A percentile compares a stretch with the other conserved stretches of the same genome.
Evolutionary conservation across 495 filamentous ascomycete species (phyloP).

Genomic region (Aspergillus heteromorphus): DNA sequence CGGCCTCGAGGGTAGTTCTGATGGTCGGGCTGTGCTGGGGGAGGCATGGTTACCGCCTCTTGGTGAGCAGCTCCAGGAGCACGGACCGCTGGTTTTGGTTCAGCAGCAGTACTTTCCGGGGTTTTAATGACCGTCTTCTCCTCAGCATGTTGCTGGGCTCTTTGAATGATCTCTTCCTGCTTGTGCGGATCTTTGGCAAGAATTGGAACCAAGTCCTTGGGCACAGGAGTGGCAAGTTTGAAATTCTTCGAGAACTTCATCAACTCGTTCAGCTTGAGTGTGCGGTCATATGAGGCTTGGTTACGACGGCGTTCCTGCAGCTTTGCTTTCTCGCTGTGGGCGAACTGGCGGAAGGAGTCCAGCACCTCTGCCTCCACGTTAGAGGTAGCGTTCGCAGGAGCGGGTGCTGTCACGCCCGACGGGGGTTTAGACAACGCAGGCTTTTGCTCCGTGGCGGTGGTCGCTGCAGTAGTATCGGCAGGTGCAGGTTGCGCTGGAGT

Average conservation of each 20-base stretch:
- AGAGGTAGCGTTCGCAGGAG: constrained; percentile 57
- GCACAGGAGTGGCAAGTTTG: constrained; percentile 87
- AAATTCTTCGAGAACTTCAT: constrained; percentile 93
- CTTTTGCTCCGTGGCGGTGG: constrained; percentile 32
- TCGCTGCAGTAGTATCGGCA: constrained; percentile 10
- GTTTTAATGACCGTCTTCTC: constrained; percentile 49
- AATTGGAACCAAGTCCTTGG: constrained; percentile 86
- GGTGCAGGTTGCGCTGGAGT: constrained; percentile 30
- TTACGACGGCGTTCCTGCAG: constrained; percentile 67
- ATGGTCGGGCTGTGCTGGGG: constrained; percentile 36
- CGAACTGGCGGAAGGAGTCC: constrained; percentile 77
- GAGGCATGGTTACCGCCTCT: constrained; percentile 28
- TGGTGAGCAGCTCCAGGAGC: constrained; percentile 23
- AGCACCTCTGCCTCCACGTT: constrained; percentile 76
- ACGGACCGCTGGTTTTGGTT: constrained; percentile 34
- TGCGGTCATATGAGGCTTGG: constrained; percentile 65
- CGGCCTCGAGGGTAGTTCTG: constrained; percentile 39
- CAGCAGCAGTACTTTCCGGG: constrained; percentile 23
- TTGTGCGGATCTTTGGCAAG: constrained; percentile 91
- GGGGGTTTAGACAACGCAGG: constrained; percentile 18
- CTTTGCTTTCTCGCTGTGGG: constrained; percentile 67
- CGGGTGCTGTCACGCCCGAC: constrained; percentile 10
- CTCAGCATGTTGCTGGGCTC: constrained; percentile 61
- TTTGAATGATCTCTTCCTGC: constrained; percentile 87
- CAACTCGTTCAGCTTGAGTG: constrained; percentile 84